These are phyloP conservation scores for Aspergillus ustus DNA, from an alignment of 2,329 filamentous ascomycete species.

Conservation along the genomic window DNA sequence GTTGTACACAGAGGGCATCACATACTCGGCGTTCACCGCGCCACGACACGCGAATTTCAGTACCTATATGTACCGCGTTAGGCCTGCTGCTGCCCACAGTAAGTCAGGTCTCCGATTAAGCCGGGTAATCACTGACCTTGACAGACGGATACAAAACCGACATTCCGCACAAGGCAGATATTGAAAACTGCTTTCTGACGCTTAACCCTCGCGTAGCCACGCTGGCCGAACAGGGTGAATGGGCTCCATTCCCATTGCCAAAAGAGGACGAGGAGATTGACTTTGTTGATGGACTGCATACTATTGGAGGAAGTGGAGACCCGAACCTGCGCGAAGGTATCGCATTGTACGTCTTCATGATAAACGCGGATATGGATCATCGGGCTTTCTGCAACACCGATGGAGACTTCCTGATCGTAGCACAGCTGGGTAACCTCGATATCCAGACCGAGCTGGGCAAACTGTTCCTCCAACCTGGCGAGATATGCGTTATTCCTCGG, in stretches of 20 bases:
- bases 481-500: constrained; percentile 65
- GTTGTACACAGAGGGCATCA: constrained; percentile 37
- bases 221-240: constrained; percentile 57
- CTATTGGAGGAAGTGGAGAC: constrained; percentile 59
- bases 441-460: constrained; percentile 68
- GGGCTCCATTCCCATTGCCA: constrained; percentile 60
- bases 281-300: constrained; percentile 59
- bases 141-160: constrained; percentile 43
- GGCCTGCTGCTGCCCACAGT: constrained; percentile 35
- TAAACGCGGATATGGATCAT: constrained; percentile 57
- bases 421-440: constrained; percentile 64
- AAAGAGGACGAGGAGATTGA: constrained; percentile 51
- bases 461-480: constrained; percentile 64
- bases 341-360: constrained; percentile 60
- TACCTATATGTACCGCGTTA: constrained; percentile 34
- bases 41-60: constrained; percentile 33
- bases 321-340: constrained; percentile 57
- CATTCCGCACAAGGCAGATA: constrained; percentile 41
- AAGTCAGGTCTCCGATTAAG: constrained; percentile 3
- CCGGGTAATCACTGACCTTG: not conserved
- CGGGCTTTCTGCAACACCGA: constrained; percentile 63
- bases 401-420: constrained; percentile 66
- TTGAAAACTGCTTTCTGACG: constrained; percentile 34
- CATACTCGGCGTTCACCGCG: constrained; percentile 34
- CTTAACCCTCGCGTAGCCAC: constrained; percentile 59